Conservation (phyloP, 176 grass and related monocot genomes). For the Eleusine coracana region DNA sequence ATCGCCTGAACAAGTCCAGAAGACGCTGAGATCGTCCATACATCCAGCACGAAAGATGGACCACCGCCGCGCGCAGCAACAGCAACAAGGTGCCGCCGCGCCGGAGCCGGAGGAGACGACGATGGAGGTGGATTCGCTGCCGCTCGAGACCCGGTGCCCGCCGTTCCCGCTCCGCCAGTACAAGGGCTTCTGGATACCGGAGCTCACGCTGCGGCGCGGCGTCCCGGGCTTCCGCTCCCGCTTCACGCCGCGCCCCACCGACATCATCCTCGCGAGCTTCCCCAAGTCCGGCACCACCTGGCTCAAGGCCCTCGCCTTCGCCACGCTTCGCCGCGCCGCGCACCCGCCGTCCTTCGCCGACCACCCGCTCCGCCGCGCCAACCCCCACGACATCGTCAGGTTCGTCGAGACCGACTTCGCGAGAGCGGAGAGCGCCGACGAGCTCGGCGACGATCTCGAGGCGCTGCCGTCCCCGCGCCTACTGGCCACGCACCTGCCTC, state of each 20-base stretch:
- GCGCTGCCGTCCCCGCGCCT: not conserved
- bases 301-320: constrained; percentile 45
- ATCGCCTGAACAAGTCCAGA: too few relatives aligned
- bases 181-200: constrained; percentile 7
- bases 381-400: not conserved
- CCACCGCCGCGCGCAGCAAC: too few relatives aligned
- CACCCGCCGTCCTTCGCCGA: not conserved
- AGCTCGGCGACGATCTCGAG: not conserved
- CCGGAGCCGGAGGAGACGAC: not conserved
- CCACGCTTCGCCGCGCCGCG: not conserved
- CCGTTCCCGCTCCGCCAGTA: not conserved
- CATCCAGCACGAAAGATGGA: too few relatives aligned
- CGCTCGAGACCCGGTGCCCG: constrained; percentile 7
- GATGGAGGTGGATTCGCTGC: not conserved
- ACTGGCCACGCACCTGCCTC: constrained; percentile 13
- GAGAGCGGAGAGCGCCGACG: not conserved
- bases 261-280: not conserved
- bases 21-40: too few relatives aligned
- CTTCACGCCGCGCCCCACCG: not conserved
- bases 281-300: constrained; percentile 53
- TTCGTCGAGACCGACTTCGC: not conserved
- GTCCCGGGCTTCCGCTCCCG: not conserved
- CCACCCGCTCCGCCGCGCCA: not conserved
- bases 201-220: not conserved
- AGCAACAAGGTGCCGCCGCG: not conserved